Conservation (phyloP, 805 yeast genomes). For the Yarrowia alimentaria region DNA sequence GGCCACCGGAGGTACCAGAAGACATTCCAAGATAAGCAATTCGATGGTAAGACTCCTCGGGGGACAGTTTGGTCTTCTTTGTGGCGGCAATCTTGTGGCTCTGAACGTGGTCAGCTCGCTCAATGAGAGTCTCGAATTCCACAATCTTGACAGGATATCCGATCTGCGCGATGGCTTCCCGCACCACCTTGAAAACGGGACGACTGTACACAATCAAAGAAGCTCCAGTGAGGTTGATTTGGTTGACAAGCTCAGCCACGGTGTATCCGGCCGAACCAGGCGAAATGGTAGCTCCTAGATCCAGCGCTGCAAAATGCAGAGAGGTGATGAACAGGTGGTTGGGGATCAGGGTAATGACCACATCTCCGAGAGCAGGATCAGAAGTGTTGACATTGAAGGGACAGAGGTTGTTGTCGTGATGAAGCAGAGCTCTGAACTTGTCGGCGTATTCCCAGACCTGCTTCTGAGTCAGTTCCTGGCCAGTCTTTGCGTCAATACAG, state of each 20-base stretch:
- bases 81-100: conserved; percentile 1
- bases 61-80: neutral
- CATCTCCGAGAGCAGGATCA: conserved; percentile 5
- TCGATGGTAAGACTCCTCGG: conserved; percentile 13
- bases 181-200: neutral
- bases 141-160: conserved; percentile 2
- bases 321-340: conserved; percentile 24
- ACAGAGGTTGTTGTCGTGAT: conserved; percentile 5
- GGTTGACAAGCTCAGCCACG: conserved; percentile 19
- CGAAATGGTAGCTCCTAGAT: conserved; percentile 21
- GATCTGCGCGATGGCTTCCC: conserved; percentile 1
- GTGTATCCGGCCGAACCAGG: conserved; percentile 27
- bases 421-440: conserved; percentile 1
- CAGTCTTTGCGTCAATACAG: conserved; percentile 14
- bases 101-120: neutral
- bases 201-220: conserved; percentile 5
- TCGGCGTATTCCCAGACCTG: conserved; percentile 23
- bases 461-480: conserved; percentile 12
- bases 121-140: conserved; percentile 14
- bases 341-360: conserved; percentile 19
- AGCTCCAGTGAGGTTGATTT: conserved; percentile 19
- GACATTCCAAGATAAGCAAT: conserved; percentile 25
- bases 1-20: conserved; percentile 22
- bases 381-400: conserved; percentile 5
- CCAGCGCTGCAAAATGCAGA: conserved; percentile 14